Percentiles rank a stretch among this genome's conserved stretches.
Evolutionary conservation across 352 stramenopile species (phyloP).

Genomic region (Pythium vanterpoolii): DNA sequence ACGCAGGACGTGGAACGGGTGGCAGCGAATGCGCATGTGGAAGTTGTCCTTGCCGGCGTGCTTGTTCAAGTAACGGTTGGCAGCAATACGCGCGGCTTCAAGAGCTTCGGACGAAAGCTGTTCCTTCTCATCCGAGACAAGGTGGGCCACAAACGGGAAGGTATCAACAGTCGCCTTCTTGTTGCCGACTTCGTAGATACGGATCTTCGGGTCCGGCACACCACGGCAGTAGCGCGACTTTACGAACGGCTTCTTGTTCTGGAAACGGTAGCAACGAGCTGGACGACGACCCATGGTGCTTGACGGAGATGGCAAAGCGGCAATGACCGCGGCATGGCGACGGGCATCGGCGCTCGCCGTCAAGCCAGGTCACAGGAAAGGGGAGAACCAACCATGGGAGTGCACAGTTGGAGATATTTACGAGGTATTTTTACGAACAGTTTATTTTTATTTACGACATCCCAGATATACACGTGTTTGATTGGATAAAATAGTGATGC

Average conservation of each 20-base stretch:
- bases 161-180: conserved; percentile 97
- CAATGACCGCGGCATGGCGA: not conserved
- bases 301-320: conserved; percentile 7
- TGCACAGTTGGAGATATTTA: not conserved
- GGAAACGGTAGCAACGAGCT: conserved; percentile 99
- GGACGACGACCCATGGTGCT: conserved; percentile 74
- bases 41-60: conserved; percentile 98
- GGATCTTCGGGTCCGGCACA: conserved; percentile 96
- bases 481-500: not conserved
- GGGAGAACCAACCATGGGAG: conserved; percentile 11
- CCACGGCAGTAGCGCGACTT: conserved; percentile 99
- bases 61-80: conserved; percentile 99
- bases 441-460: not conserved
- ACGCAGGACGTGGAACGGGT: conserved; percentile 99
- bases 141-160: conserved; percentile 98
- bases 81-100: conserved; percentile 97
- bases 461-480: not conserved
- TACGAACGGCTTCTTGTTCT: conserved; percentile 99
- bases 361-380: not conserved
- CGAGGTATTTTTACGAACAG: not conserved
- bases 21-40: conserved; percentile 98
- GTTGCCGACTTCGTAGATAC: conserved; percentile 99
- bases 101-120: conserved; percentile 97
- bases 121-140: conserved; percentile 94
- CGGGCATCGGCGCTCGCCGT: not conserved